Evolutionary conservation across 2,329 filamentous ascomycete genomes (phyloP).

Genomic region (Claviceps quebecensis): DNA sequence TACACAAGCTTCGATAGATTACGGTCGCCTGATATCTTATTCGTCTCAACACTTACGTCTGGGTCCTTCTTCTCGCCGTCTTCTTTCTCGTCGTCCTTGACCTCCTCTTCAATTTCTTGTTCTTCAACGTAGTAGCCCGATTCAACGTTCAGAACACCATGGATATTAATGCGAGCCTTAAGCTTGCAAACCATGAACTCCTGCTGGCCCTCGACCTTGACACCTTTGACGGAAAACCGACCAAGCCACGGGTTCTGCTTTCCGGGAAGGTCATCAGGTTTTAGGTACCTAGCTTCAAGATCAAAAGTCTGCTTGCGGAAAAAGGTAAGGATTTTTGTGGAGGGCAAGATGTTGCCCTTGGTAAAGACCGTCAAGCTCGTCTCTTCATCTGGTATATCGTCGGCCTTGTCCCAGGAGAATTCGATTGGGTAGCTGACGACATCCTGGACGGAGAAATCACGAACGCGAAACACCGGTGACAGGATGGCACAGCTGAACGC

Average conservation of each 20-base stretch:
- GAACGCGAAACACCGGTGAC: slow-evolving; percentile 94
- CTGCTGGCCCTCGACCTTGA: slow-evolving; percentile 83
- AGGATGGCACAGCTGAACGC: slow-evolving; percentile 97
- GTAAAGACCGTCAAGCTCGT: slow-evolving; percentile 95
- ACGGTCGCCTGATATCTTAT: background rate
- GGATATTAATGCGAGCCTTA: slow-evolving; percentile 90
- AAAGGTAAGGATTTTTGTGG: slow-evolving; percentile 98
- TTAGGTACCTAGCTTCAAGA: slow-evolving; percentile 84
- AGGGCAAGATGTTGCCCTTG: slow-evolving; percentile 91
- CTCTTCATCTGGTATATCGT: slow-evolving; percentile 96
- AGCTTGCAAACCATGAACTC: slow-evolving; percentile 99
- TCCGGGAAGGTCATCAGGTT: slow-evolving; percentile 73
- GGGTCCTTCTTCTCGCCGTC: slow-evolving; percentile 54
- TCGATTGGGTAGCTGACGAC: slow-evolving; percentile 97
- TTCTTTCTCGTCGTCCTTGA: slow-evolving; percentile 64
- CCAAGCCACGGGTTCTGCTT: slow-evolving; percentile 93
- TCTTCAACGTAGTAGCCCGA: slow-evolving; percentile 97
- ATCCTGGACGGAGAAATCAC: slow-evolving; percentile 95
- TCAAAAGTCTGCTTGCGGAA: slow-evolving; percentile 97
- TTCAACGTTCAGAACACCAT: slow-evolving; percentile 93
- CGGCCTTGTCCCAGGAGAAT: slow-evolving; percentile 97
- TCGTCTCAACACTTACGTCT: slow-evolving; percentile 48
- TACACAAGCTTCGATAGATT: background rate
- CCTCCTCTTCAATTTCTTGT: slow-evolving; percentile 87
- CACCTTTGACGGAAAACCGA: slow-evolving; percentile 92